Evolutionary conservation across 2,329 filamentous ascomycete genomes (phyloP), one percentile per base, ranked within the genome.

Genomic region (Claviceps capensis): DNA sequence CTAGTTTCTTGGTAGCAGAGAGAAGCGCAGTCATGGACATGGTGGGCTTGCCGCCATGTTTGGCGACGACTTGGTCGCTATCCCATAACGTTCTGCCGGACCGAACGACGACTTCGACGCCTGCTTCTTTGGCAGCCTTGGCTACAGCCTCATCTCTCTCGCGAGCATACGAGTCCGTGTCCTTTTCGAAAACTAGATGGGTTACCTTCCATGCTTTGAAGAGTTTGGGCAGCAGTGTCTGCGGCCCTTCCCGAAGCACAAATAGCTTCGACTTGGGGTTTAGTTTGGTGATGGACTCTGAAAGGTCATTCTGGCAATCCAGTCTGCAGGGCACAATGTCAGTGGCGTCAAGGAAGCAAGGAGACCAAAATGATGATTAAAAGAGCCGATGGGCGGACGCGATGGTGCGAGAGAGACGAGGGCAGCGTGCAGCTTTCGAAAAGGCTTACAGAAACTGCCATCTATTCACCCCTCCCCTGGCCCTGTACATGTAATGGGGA

Each of bases 111-210:
- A 89, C 82, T 59, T 85, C 63, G 1, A 89, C 81, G 1, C 84
- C 85, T 0, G 82, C 80, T 46, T 78, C 68, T 57, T 75, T 69
- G 4, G 85, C 85, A n/a, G 82, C 66, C 16, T 72, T 65, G 37
- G 73, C 66, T 11, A 90, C 74, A 17, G 70, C 67, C 1, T 71
- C 72, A 64, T 90, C 86, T 48, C 86, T 69, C 42, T 80, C 75
- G 16, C 77, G 73, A 4, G 73, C 84, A 66, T 89, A 89, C 0
- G 82, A 73, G 68, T 90, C 86, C 0, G 84, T 87, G 59, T 89
- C 86, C 60, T 83, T 85, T 63, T 90, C 86, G 59, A 88, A 89
- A 0, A 88, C 85, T 5, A 89, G 67, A 65, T 89, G 85, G 0
- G 84, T 86, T 26, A 87, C 79, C 1, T 77, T 75, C 86, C 85